These are phyloP conservation scores for Cenococcum geophilum DNA, from an alignment of 495 filamentous ascomycete genomes.

Conservation along the genomic window DNA sequence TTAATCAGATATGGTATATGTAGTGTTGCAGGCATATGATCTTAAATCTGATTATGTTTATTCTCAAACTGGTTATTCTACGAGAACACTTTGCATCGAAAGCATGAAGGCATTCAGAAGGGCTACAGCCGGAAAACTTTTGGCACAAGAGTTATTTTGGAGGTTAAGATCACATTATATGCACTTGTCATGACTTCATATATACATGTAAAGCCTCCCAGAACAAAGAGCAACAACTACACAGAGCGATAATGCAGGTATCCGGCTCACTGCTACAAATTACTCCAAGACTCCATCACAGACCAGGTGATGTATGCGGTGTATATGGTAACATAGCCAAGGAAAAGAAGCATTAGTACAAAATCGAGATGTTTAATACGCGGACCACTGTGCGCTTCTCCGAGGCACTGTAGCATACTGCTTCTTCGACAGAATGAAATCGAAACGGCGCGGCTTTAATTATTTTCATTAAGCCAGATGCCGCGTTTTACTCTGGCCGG, in stretches of 20 bases:
- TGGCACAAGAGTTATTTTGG: background rate
- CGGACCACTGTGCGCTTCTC: background rate
- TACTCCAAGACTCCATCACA: conserved; percentile 4
- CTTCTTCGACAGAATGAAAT: no score
- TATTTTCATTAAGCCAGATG: conserved; percentile 33
- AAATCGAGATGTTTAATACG: background rate
- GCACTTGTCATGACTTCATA: conserved; percentile 7
- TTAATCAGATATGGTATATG: background rate
- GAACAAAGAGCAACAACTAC: background rate
- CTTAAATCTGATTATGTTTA: no score
- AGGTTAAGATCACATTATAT: background rate
- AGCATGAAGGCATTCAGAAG: background rate
- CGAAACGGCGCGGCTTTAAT: background rate
- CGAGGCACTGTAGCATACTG: no score
- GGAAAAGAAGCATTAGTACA: background rate
- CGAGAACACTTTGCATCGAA: background rate
- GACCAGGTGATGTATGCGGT: conserved; percentile 1
- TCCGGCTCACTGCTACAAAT: background rate
- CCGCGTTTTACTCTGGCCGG: conserved; percentile 55
- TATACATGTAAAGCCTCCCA: background rate
- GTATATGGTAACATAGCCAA: background rate
- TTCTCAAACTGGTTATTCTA: no score
- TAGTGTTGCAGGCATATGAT: no score
- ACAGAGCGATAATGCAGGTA: background rate
- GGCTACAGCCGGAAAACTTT: background rate